Conservation (phyloP, 345 rosid genomes). For the Capsella bursapastoris region DNA sequence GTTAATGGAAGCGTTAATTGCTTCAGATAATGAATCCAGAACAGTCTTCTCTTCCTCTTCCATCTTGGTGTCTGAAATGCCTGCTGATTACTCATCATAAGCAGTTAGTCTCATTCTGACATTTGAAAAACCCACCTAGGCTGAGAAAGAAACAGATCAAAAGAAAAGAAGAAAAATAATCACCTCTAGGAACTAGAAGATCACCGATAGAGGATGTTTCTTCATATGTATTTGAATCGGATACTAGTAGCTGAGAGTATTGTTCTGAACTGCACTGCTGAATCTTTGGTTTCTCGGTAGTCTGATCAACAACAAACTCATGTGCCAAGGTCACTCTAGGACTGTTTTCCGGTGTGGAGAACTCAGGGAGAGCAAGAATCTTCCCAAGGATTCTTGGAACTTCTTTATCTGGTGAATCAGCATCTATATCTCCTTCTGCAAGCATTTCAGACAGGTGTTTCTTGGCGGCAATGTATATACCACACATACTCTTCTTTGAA, state of each 20-base stretch:
- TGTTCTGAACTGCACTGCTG: conserved; percentile 48
- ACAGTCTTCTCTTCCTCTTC: conserved; percentile 45
- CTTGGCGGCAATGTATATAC: conserved; percentile 85
- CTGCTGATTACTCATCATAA: conserved; percentile 42
- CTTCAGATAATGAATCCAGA: conserved; percentile 42
- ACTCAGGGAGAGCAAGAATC: conserved; percentile 86
- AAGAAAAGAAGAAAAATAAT: conserved; percentile 32
- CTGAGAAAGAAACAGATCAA: conserved; percentile 22
- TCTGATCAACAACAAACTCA: conserved; percentile 16
- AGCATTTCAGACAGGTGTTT: conserved; percentile 90
- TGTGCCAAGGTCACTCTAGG: conserved; percentile 51
- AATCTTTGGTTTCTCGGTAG: conserved; percentile 29
- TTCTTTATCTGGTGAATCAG: conserved; percentile 52
- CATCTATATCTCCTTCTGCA: conserved; percentile 54
- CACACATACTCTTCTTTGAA: conserved; percentile 57
- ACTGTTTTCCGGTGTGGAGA: conserved; percentile 66
- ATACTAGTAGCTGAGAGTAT: conserved; percentile 30
- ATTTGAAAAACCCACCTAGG: neutral
- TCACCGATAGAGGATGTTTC: conserved; percentile 40
- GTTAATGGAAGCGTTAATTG: conserved; percentile 34
- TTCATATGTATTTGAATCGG: conserved; percentile 44
- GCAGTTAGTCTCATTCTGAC: conserved; percentile 8
- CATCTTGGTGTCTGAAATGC: conserved; percentile 41
- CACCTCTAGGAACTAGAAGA: conserved; percentile 51
- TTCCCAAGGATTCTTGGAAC: conserved; percentile 71